Evolutionary conservation across 768 basidiomycete genomes (phyloP).

Genomic region (Naganishia antarctica): DNA sequence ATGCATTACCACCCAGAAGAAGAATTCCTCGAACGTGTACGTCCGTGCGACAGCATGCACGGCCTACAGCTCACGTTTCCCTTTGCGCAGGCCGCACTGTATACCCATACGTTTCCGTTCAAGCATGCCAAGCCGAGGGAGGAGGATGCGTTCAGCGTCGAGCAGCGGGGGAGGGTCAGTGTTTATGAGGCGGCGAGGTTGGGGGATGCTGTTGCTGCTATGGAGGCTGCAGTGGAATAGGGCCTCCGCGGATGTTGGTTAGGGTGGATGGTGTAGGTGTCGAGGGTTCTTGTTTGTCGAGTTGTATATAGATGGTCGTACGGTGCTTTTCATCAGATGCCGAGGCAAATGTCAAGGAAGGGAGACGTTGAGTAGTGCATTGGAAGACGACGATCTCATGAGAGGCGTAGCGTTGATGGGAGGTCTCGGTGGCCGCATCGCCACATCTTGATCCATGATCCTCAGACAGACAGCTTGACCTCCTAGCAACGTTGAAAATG

Average conservation of each 20-base stretch:
- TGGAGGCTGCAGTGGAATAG: slow-evolving; percentile 25
- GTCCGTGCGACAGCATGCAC: slow-evolving; percentile 31
- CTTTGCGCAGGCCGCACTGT: slow-evolving; percentile 54
- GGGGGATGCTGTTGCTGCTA: slow-evolving; percentile 20
- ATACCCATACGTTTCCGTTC: slow-evolving; percentile 58
- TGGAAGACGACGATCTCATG: too few species aligned
- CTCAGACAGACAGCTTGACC: too few species aligned
- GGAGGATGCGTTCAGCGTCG: slow-evolving; percentile 66
- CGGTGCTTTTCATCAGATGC: too few species aligned
- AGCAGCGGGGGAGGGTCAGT: slow-evolving; percentile 64
- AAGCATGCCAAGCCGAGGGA: slow-evolving; percentile 58
- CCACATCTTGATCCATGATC: too few species aligned
- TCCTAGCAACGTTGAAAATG: not conserved
- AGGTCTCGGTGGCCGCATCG: too few species aligned
- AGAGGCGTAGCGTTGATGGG: too few species aligned
- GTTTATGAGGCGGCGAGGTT: slow-evolving; percentile 28
- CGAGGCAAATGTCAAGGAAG: too few species aligned
- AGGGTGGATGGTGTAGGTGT: not conserved
- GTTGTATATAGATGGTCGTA: not conserved
- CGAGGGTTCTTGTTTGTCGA: not conserved
- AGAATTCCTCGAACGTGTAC: slow-evolving; percentile 63
- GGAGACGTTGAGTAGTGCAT: too few species aligned
- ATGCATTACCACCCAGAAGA: slow-evolving; percentile 86
- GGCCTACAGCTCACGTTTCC: not conserved
- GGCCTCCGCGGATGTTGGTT: not conserved